Conservation (phyloP, 345 rosid species). For the Aurinia saxatilis region DNA sequence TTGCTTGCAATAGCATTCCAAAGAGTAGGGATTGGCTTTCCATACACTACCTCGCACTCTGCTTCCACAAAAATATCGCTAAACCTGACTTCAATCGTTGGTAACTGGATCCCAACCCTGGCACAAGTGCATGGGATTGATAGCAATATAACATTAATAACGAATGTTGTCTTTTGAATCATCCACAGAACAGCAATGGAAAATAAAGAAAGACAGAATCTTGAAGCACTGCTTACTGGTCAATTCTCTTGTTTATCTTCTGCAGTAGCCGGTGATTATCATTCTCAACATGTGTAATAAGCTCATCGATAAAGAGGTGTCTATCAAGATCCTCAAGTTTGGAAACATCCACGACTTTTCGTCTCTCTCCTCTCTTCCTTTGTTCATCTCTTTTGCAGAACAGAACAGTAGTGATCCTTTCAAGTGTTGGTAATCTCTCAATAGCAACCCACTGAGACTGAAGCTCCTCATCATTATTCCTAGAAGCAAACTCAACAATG, state of each 20-base stretch:
- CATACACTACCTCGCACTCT: conserved; percentile 31
- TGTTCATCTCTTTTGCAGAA: conserved; percentile 19
- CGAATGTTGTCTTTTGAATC: neutral
- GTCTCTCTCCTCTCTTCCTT: conserved; percentile 17
- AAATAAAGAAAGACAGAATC: neutral
- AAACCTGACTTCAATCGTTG: conserved; percentile 38
- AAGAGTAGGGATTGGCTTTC: conserved; percentile 42
- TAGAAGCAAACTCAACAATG: neutral
- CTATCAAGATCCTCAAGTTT: conserved; percentile 35
- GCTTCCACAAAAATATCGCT: conserved; percentile 34
- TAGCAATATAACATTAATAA: neutral
- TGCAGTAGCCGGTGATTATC: conserved; percentile 41
- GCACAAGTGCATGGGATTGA: neutral
- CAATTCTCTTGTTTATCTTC: conserved; percentile 33
- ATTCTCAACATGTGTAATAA: conserved; percentile 39
- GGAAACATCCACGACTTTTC: conserved; percentile 33
- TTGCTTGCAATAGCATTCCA: conserved; percentile 27
- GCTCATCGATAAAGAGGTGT: conserved; percentile 40
- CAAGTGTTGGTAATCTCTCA: conserved; percentile 43
- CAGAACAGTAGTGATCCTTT: conserved; percentile 36
- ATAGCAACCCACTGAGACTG: conserved; percentile 41
- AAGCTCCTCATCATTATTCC: conserved; percentile 21
- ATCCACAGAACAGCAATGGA: neutral
- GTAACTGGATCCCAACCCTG: conserved; percentile 33
- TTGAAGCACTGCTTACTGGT: conserved; percentile 32